These are phyloP conservation scores for Trichoderma atrobrunneum DNA, from an alignment of 2,329 filamentous ascomycete genomes.

Conservation along the genomic window DNA sequence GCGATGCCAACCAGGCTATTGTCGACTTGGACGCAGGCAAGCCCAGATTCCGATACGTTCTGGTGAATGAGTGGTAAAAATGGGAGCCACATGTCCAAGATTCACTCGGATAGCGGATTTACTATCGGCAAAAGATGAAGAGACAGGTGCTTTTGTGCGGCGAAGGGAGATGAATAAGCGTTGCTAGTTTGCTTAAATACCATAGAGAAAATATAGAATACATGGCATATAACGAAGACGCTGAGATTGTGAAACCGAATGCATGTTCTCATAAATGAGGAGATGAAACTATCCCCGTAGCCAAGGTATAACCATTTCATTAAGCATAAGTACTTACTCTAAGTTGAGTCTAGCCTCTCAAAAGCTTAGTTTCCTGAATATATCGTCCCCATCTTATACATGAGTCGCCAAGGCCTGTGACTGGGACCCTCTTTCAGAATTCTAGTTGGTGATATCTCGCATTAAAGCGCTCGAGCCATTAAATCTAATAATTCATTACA, in stretches of 20 bases:
- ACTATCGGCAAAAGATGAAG: background rate
- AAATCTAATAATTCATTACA: background rate
- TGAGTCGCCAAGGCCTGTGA: background rate
- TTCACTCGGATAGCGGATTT: background rate
- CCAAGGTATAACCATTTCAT: background rate
- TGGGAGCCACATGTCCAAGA: background rate
- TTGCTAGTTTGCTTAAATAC: background rate
- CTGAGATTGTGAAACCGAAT: background rate
- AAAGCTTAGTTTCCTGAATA: background rate
- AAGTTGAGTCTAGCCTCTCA: background rate
- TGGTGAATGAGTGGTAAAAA: conserved; percentile 36
- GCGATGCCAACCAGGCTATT: conserved; percentile 54
- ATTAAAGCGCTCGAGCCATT: background rate
- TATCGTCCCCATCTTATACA: background rate
- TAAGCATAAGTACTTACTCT: background rate
- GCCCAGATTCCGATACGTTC: conserved; percentile 47
- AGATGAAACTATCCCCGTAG: background rate
- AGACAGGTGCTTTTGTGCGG: background rate
- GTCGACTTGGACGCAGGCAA: conserved; percentile 55
- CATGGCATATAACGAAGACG: background rate
- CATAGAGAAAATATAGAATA: background rate
- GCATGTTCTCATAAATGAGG: background rate
- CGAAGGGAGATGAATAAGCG: background rate
- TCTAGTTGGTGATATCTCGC: background rate
- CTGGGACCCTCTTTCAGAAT: background rate